These are phyloP conservation scores for Sextonia rubra DNA, from an alignment of 164 flowering plant species.

Conservation along the genomic window DNA sequence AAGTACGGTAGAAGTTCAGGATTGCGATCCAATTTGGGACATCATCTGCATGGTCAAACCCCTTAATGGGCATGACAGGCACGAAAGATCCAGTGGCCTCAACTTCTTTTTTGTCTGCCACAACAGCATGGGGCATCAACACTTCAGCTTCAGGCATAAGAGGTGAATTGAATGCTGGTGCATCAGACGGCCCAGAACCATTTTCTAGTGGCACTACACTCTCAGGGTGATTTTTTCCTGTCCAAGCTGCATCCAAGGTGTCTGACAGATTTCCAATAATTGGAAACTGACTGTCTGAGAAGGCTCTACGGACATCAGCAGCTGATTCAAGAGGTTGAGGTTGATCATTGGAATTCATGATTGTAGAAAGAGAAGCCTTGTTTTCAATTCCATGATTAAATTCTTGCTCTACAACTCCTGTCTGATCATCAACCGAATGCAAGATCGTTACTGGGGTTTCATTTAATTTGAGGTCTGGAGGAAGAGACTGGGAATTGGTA, in stretches of 20 bases:
- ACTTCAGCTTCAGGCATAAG: constrained; percentile 13
- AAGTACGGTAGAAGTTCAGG: constrained; percentile 51
- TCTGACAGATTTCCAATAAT: constrained; percentile 55
- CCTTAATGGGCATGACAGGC: constrained; percentile 31
- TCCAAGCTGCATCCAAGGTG: constrained; percentile 95
- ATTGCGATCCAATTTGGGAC: constrained; percentile 70
- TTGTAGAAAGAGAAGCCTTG: constrained; percentile 13
- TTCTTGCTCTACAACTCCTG: constrained; percentile 17
- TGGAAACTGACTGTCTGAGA: constrained; percentile 71
- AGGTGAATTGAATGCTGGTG: constrained; percentile 32
- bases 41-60: constrained; percentile 48
- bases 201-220: constrained; percentile 26
- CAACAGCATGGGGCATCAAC: constrained; percentile 33
- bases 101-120: constrained; percentile 30
- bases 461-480: constrained; percentile 25
- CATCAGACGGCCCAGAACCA: constrained; percentile 21
- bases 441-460: constrained; percentile 8
- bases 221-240: constrained; percentile 59
- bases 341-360: constrained; percentile 20
- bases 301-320: constrained; percentile 36
- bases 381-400: constrained; percentile 18
- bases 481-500: constrained; percentile 30
- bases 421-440: constrained; percentile 15
- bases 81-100: constrained; percentile 27
- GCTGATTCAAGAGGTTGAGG: constrained; percentile 33